Evolutionary conservation across 352 stramenopile genomes (phyloP).

Genomic region (Pythium grandisporangium): DNA sequence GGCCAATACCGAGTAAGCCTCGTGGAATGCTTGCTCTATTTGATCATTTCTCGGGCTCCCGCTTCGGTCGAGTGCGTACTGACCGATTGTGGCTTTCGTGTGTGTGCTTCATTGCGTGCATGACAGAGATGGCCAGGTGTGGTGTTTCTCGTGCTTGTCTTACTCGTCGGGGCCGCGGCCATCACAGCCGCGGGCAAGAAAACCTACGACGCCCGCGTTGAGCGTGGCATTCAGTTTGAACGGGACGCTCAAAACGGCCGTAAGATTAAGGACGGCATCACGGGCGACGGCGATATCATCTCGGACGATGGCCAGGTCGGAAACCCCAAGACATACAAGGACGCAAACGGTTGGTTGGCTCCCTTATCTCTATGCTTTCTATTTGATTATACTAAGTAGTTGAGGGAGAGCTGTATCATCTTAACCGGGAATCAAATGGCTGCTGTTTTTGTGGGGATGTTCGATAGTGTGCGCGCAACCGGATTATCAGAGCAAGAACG

Average conservation of each 20-base stretch:
- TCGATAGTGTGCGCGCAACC: constrained; percentile 40
- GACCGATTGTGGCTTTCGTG: no score
- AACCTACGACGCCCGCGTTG: constrained; percentile 15
- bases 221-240: constrained; percentile 23
- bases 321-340: constrained; percentile 57
- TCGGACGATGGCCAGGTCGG: constrained; percentile 44
- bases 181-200: constrained; percentile 26
- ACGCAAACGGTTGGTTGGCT: constrained; percentile 11
- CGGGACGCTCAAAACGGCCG: constrained; percentile 18
- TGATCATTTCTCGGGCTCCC: background rate
- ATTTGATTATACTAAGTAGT: no score
- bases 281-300: constrained; percentile 19
- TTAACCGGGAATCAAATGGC: no score
- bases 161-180: constrained; percentile 16
- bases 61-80: background rate
- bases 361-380: background rate
- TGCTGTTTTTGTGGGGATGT: background rate
- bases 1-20: background rate
- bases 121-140: constrained; percentile 53
- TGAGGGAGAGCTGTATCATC: no score
- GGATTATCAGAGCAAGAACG: constrained; percentile 74
- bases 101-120: no score
- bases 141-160: constrained; percentile 31
- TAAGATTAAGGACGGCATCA: constrained; percentile 39
- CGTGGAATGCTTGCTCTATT: background rate